These are phyloP conservation scores for Hammondia hammondi DNA, from an alignment of 169 alveolate species.

Conservation along the genomic window DNA sequence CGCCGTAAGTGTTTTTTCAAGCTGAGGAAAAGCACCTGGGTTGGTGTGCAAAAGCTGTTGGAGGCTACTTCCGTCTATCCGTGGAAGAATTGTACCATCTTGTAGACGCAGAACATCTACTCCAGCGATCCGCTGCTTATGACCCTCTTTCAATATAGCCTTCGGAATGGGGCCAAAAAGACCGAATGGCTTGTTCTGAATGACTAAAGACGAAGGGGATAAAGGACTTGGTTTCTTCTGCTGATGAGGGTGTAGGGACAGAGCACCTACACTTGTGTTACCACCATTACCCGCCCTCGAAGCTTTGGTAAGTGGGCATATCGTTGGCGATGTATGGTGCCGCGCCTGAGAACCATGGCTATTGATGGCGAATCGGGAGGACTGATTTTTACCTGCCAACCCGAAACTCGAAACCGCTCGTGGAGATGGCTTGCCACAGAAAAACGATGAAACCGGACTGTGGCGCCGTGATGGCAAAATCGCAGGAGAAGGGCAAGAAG, in stretches of 20 bases:
- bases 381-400: neutral
- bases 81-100: slow-evolving; percentile 34
- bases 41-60: neutral
- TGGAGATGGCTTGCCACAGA: neutral
- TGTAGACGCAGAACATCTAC: slow-evolving; percentile 37
- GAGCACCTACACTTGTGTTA: neutral
- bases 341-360: neutral
- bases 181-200: slow-evolving; percentile 23
- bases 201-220: neutral
- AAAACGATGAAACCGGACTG: neutral
- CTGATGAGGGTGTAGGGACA: neutral
- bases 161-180: slow-evolving; percentile 28
- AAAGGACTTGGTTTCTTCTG: neutral
- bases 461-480: neutral
- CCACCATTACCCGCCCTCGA: neutral
- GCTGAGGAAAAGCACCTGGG: neutral
- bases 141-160: neutral
- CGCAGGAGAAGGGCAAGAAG: slow-evolving; percentile 12
- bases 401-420: neutral
- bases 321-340: neutral
- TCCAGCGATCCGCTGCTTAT: slow-evolving; percentile 46
- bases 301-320: too few relatives aligned
- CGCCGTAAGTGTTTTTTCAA: neutral
- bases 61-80: slow-evolving; percentile 19
- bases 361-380: neutral